Base-by-base conservation (phyloP, 805 yeast species). In the Cephaloascus fragrans region DNA sequence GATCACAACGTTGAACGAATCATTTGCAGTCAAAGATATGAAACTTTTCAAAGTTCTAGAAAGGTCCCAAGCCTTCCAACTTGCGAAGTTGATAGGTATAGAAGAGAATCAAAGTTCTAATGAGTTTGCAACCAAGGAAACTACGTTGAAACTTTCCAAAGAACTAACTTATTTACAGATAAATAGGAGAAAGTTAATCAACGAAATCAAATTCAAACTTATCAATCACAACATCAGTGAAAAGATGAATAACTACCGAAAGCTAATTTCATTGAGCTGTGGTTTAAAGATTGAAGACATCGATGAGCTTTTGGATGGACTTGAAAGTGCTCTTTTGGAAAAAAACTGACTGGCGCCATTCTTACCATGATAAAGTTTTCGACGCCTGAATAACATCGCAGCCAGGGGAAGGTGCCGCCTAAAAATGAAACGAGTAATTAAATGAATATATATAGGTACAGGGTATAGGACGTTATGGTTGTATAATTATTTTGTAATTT, bases 171-270 rank as follows among this genome's bases (percentile, higher is more conserved):
- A 55, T 32, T 51, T 59, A 34, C 72, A 67, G 43, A 35, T 61
- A 19, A 40, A 55, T 39, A 48, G 68, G 36, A 45, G 45, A 18
- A 40, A 49, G 12, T 47, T 65, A 37, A 51, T 62, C 35, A 33
- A 40, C 29, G 43, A 50, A 18, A 46, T 64, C n/a, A 43, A 57
- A 6, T 40, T 42, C 12, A 48, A 56, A 10, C 52, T 63, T 29
- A 61, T 54, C 36, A 44, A 47, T 41, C 61, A 51, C 44, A 70
- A 69, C 5, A 54, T 64, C 38, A 67, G 60, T 42, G 44, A 50
- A 17, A 63, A 61, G 46, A 66, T 65, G 69, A 63, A 64, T 46
- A 66, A 67, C 49, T 67, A 66, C 53, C 51, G 72, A 37, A 65
- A 62, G 45, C 52, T 67, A 37, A 62, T 67, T 40, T 64, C 70